Evolutionary conservation across 1,284 basidiomycete species (phyloP).

Genomic region (Heterobasidion irregulare): DNA sequence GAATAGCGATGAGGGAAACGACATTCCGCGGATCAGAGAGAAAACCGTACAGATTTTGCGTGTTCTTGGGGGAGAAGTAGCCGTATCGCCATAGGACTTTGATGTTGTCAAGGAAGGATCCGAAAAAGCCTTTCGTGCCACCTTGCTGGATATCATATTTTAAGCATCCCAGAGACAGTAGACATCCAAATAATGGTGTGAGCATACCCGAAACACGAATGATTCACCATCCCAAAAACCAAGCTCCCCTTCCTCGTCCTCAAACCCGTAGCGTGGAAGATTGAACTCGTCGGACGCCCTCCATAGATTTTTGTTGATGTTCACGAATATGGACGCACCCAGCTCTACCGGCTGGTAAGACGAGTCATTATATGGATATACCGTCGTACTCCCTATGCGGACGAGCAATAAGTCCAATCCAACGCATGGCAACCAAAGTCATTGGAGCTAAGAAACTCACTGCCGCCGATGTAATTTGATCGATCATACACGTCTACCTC

Average conservation of each 20-base stretch:
- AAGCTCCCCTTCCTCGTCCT: conserved; percentile 40
- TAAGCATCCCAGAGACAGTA: conserved; percentile 1
- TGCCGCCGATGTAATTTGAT: conserved; percentile 70
- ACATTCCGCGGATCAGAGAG: background rate
- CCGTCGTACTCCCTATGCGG: conserved; percentile 59
- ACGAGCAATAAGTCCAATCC: background rate
- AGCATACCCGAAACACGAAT: conserved; percentile 57
- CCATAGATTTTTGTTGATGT: conserved; percentile 77
- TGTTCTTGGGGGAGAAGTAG: conserved; percentile 52
- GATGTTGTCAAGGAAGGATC: conserved; percentile 64
- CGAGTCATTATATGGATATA: conserved; percentile 70
- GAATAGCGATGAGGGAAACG: background rate
- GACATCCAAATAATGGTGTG: background rate
- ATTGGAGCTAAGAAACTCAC: conserved; percentile 39
- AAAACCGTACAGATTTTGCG: conserved; percentile 44
- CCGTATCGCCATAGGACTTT: conserved; percentile 83
- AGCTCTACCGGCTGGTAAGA: conserved; percentile 64
- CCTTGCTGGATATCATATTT: conserved; percentile 27
- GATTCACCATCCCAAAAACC: conserved; percentile 82
- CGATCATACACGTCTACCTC: conserved; percentile 82
- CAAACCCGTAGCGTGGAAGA: conserved; percentile 49
- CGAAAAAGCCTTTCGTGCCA: conserved; percentile 32
- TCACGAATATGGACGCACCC: conserved; percentile 86
- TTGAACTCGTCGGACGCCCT: conserved; percentile 78
- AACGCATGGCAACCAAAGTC: conserved; percentile 3